phyloP scores from a whole-genome alignment of 495 filamentous ascomycete species.

The Penicillium roqueforti region DNA sequence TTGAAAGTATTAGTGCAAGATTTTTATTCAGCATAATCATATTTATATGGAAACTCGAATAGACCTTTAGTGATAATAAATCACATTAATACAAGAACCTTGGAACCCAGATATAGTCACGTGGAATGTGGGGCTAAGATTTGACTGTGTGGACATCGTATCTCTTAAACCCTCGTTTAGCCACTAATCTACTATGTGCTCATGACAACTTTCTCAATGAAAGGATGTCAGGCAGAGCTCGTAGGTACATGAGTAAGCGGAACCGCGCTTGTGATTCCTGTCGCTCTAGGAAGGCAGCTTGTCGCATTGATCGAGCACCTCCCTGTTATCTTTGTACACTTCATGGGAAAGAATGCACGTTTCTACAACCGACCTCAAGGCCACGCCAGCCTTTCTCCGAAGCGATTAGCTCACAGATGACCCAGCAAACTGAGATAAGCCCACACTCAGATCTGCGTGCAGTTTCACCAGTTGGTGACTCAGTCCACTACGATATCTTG shows the following conservation, averaged over 20 bases:
- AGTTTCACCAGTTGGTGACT: not conserved
- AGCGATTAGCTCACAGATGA: not conserved
- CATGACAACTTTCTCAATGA: too few relatives aligned
- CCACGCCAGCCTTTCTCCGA: not conserved
- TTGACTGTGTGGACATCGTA: too few relatives aligned
- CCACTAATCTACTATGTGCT: not conserved
- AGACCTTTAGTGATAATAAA: too few relatives aligned
- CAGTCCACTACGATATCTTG: not conserved
- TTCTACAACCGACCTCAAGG: not conserved
- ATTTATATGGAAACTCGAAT: too few relatives aligned
- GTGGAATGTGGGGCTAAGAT: not conserved
- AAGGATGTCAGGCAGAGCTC: not conserved
- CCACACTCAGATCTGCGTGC: not conserved
- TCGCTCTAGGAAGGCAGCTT: slow-evolving; percentile 1
- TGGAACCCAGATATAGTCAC: not conserved
- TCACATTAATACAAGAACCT: too few relatives aligned
- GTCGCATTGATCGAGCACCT: slow-evolving; percentile 2
- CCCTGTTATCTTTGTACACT: slow-evolving; percentile 7
- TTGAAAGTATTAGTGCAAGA: too few relatives aligned
- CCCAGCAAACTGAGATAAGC: not conserved
- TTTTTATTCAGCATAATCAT: too few relatives aligned
- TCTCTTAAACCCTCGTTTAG: not conserved
- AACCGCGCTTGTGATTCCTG: slow-evolving; percentile 7
- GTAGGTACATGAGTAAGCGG: slow-evolving; percentile 5
- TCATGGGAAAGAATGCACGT: slow-evolving; percentile 6